These are phyloP conservation scores for Trichoderma oligosporum DNA, from an alignment of 2,329 filamentous ascomycete genomes.

Conservation along the genomic window DNA sequence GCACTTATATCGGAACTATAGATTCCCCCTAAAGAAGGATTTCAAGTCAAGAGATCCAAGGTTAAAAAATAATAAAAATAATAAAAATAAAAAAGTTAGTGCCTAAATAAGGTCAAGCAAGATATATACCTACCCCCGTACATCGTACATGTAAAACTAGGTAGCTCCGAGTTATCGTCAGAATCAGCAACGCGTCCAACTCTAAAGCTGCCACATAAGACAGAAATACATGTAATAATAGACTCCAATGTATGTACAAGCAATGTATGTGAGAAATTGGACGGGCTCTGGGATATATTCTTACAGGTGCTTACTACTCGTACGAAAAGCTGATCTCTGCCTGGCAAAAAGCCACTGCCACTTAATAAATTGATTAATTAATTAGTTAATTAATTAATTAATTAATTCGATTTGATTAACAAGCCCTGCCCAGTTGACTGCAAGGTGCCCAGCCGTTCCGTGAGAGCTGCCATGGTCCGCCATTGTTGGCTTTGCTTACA, in stretches of 20 bases:
- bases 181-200: conserved; percentile 12
- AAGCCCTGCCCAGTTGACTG: not conserved
- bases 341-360: no score
- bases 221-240: not conserved
- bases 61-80: no score
- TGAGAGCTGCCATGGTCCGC: conserved; percentile 3
- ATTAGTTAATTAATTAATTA: not conserved
- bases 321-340: no score
- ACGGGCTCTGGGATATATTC: no score
- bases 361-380: not conserved
- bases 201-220: conserved; percentile 13
- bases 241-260: not conserved
- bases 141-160: no score
- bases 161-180: conserved; percentile 13
- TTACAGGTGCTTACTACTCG: no score
- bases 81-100: no score
- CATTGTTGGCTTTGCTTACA: not conserved
- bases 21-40: no score
- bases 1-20: no score
- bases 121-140: not conserved
- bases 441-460: not conserved
- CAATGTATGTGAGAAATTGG: no score
- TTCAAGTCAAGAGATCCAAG: no score
- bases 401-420: not conserved
- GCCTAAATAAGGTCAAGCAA: no score